These are phyloP conservation scores for Amanita muscaria DNA, from an alignment of 768 basidiomycete species.

Conservation along the genomic window DNA sequence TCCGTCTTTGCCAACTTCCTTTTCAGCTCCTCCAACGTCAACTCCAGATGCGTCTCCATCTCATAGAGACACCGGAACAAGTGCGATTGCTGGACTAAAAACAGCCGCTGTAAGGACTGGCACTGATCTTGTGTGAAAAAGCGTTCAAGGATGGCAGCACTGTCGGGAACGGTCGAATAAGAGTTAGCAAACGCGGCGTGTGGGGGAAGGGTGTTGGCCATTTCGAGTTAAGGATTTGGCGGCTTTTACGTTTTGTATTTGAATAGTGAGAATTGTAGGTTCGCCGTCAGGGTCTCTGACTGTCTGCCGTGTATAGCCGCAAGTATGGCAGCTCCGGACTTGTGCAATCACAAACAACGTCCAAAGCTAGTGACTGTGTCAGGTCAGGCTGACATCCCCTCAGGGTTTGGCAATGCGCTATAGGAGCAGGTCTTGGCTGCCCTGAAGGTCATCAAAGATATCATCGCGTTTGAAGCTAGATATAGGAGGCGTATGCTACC, in stretches of 20 bases:
- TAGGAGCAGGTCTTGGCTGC: constrained; percentile 69
- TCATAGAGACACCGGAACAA: background rate
- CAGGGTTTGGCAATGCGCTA: constrained; percentile 32
- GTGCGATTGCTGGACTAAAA: background rate
- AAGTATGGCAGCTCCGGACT: too few relatives aligned
- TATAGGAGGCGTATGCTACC: constrained; percentile 75
- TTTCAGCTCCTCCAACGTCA: background rate
- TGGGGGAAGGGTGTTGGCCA: too few relatives aligned
- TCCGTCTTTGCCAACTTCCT: background rate
- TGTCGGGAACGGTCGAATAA: background rate
- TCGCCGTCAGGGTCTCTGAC: too few relatives aligned
- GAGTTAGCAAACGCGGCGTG: background rate
- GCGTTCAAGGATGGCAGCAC: background rate
- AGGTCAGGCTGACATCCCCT: too few relatives aligned
- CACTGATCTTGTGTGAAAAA: background rate
- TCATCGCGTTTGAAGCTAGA: constrained; percentile 57
- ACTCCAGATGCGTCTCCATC: constrained; percentile 4
- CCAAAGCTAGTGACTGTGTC: too few relatives aligned
- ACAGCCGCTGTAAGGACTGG: background rate
- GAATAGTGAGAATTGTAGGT: too few relatives aligned
- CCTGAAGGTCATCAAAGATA: constrained; percentile 56
- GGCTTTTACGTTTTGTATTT: too few relatives aligned
- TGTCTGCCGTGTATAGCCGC: too few relatives aligned
- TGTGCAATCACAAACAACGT: too few relatives aligned
- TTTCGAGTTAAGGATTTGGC: too few relatives aligned